Conservation (phyloP, 371 early-diverging fungal species). For the Parasitella parasitica region DNA sequence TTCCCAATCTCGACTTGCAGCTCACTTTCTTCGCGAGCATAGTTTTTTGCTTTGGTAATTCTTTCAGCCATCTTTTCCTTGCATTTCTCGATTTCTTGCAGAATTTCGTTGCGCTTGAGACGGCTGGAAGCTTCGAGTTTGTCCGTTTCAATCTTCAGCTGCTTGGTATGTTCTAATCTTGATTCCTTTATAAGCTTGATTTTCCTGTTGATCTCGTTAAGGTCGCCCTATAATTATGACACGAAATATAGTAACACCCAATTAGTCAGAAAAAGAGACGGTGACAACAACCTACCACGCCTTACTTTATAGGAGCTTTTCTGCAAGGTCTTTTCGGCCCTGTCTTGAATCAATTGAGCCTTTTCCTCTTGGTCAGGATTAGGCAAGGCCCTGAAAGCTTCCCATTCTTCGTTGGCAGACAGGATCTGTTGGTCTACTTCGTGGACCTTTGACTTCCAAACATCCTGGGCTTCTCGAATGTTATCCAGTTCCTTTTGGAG, state of each 20-base stretch:
- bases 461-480: background rate
- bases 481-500: constrained; percentile 9
- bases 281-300: no score
- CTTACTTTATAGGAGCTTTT: background rate
- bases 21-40: constrained; percentile 19
- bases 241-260: no score
- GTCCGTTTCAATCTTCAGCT: constrained; percentile 31
- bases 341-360: background rate
- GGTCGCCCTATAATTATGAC: constrained; percentile 7
- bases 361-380: constrained; percentile 13
- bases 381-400: background rate
- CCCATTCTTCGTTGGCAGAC: constrained; percentile 9
- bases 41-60: background rate
- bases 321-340: background rate
- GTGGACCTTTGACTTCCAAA: background rate
- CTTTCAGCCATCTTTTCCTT: constrained; percentile 12
- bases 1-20: constrained; percentile 16
- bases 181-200: constrained; percentile 27
- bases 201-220: constrained; percentile 3
- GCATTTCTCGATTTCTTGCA: constrained; percentile 38
- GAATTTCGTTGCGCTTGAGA: constrained; percentile 12
- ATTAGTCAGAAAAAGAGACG: no score
- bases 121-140: constrained; percentile 32
- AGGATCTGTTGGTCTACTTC: background rate
- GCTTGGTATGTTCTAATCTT: constrained; percentile 29